Percentiles rank a stretch among this genome's conserved stretches.
phyloP scores from a whole-genome alignment of 23 red algal genomes.

The Gracilariopsis chorda region DNA sequence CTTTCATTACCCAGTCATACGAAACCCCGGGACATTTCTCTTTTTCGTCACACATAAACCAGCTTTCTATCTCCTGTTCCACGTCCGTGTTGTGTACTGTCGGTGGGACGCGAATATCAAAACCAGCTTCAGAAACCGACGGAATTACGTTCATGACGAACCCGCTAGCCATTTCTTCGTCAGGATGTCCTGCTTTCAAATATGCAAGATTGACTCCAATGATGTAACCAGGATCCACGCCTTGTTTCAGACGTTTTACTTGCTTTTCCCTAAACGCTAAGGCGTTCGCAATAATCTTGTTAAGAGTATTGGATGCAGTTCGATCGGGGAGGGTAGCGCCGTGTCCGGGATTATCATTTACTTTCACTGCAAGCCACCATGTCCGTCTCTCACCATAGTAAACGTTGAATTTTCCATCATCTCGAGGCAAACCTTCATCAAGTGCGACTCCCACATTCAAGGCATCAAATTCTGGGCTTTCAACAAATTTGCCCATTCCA shows the following conservation, averaged over 20 bases:
- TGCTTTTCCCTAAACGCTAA: constrained; percentile 45
- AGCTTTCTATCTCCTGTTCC: constrained; percentile 38
- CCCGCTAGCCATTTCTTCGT: constrained; percentile 14
- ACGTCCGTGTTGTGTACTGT: constrained; percentile 5
- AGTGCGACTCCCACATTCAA: constrained; percentile 71
- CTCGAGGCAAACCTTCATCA: constrained; percentile 81
- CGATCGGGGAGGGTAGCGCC: constrained; percentile 76
- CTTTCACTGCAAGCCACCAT: constrained; percentile 77
- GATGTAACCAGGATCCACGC: constrained; percentile 55
- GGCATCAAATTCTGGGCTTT: neutral
- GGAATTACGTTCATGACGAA: constrained; percentile 92
- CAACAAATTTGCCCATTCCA: constrained; percentile 84
- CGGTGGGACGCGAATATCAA: constrained; percentile 97
- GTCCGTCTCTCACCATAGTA: constrained; percentile 89
- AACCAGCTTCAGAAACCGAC: constrained; percentile 58
- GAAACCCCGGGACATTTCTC: constrained; percentile 27
- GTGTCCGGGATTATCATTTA: constrained; percentile 66
- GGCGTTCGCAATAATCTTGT: constrained; percentile 28
- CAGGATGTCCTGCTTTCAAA: constrained; percentile 40
- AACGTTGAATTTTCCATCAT: constrained; percentile 32
- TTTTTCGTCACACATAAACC: constrained; percentile 37
- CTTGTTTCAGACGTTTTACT: neutral
- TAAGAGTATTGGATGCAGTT: constrained; percentile 64
- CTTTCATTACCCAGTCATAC: constrained; percentile 50
- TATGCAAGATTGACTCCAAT: constrained; percentile 84